phyloP scores from a whole-genome alignment of 306 rosid genomes.

The Cucumis cinereus region DNA sequence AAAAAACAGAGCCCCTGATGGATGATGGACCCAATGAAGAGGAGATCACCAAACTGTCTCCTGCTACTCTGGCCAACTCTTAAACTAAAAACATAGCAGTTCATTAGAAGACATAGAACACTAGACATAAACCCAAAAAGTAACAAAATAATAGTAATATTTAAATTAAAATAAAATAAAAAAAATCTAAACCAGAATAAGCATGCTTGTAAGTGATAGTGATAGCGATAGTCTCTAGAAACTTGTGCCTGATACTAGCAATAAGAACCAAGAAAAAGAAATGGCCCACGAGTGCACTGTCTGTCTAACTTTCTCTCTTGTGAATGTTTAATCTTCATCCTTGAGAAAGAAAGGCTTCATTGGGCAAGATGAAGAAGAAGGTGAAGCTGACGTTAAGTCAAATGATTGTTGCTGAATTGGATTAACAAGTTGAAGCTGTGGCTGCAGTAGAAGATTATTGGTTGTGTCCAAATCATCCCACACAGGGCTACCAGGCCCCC shows the following conservation, averaged over 20 bases:
- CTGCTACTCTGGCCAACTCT: constrained; percentile 29
- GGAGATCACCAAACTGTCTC: constrained; percentile 75
- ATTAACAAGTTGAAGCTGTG: constrained; percentile 33
- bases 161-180: background rate
- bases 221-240: constrained; percentile 1
- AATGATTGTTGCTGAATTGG: constrained; percentile 22
- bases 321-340: constrained; percentile 32
- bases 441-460: constrained; percentile 41
- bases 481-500: constrained; percentile 92
- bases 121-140: background rate
- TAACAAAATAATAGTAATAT: background rate
- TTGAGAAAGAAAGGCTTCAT: constrained; percentile 44
- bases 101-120: background rate
- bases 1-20: constrained; percentile 41
- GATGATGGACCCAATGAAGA: constrained; percentile 15
- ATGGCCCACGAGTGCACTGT: constrained; percentile 7
- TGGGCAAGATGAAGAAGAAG: constrained; percentile 29
- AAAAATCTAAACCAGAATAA: background rate
- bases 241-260: background rate
- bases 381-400: constrained; percentile 17
- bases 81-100: background rate
- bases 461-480: constrained; percentile 83
- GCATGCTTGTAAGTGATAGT: constrained; percentile 5
- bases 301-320: background rate
- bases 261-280: background rate